Conservation (phyloP, 495 filamentous ascomycete genomes). For the Chaetomium tenue region DNA sequence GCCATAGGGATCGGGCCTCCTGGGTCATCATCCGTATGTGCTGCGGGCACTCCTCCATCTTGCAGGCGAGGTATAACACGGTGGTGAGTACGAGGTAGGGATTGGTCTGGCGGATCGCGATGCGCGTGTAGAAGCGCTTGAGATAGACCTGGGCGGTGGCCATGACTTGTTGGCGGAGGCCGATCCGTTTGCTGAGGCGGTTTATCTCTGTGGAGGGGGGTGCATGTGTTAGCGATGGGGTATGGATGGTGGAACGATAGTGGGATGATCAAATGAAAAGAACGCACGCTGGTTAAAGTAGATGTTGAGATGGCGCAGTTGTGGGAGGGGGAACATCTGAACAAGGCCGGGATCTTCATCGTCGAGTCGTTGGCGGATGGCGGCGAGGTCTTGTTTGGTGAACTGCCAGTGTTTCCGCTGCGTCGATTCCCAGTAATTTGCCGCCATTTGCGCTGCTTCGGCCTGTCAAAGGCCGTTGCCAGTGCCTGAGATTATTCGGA, state of each 20-base stretch:
- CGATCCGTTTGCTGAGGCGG: constrained; percentile 74
- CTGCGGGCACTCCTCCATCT: constrained; percentile 97
- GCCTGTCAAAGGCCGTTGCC: neutral
- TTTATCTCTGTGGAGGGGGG: constrained; percentile 60
- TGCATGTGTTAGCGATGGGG: neutral
- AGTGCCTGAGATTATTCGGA: neutral
- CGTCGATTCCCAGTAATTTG: constrained; percentile 95
- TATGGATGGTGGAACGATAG: neutral
- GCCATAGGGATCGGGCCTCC: constrained; percentile 85
- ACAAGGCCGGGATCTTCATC: constrained; percentile 67
- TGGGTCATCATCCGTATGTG: constrained; percentile 86
- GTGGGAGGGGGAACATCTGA: constrained; percentile 76
- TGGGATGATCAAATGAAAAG: neutral
- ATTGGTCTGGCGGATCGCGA: constrained; percentile 89
- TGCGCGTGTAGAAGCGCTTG: constrained; percentile 87
- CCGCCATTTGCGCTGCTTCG: constrained; percentile 62
- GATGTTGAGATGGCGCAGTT: constrained; percentile 78
- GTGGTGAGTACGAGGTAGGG: constrained; percentile 89
- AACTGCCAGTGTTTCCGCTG: constrained; percentile 90
- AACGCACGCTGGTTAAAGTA: constrained; percentile 84
- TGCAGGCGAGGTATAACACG: constrained; percentile 91
- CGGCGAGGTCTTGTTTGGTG: constrained; percentile 70
- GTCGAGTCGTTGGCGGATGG: constrained; percentile 69
- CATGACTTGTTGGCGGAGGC: constrained; percentile 84
- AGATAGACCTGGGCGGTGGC: constrained; percentile 95